Conservation (phyloP, 2,329 filamentous ascomycete genomes). For the Arthrobotrys entomopaga region DNA sequence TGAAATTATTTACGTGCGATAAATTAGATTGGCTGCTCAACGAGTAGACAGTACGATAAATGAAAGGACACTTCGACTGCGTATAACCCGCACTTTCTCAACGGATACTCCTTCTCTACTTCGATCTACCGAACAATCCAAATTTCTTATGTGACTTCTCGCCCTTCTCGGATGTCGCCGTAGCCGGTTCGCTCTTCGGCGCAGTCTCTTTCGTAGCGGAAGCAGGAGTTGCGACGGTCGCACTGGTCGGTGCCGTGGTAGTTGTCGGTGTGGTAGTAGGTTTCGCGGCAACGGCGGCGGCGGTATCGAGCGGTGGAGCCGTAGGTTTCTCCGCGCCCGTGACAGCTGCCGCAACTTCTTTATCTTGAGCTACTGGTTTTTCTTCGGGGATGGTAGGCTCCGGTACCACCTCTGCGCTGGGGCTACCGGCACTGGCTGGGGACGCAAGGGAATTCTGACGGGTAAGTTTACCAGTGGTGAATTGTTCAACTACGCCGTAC, state of each 20-base stretch:
- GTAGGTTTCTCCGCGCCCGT: constrained; percentile 19
- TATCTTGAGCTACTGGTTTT: constrained; percentile 34
- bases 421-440: neutral
- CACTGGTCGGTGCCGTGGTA: constrained; percentile 4
- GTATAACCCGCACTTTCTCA: too few relatives aligned
- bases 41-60: too few relatives aligned
- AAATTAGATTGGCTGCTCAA: too few relatives aligned
- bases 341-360: constrained; percentile 22
- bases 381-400: constrained; percentile 36
- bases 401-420: constrained; percentile 15
- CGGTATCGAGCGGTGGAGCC: constrained; percentile 44
- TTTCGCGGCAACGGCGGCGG: constrained; percentile 2
- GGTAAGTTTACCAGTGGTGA: constrained; percentile 54
- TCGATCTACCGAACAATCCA: constrained; percentile 36
- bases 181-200: constrained; percentile 28
- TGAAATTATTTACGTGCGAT: too few relatives aligned
- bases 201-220: neutral
- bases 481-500: constrained; percentile 55
- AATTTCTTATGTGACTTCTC: constrained; percentile 48
- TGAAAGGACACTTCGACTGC: too few relatives aligned
- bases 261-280: constrained; percentile 6
- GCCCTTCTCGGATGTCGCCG: constrained; percentile 31
- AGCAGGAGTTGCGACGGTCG: neutral
- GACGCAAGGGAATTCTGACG: constrained; percentile 43
- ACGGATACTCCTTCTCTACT: neutral